Evolutionary conservation across 192 early-diverging fungal genomes (phyloP), one percentile per base, ranked within the genome.

Genomic region (Podila minutissima): DNA sequence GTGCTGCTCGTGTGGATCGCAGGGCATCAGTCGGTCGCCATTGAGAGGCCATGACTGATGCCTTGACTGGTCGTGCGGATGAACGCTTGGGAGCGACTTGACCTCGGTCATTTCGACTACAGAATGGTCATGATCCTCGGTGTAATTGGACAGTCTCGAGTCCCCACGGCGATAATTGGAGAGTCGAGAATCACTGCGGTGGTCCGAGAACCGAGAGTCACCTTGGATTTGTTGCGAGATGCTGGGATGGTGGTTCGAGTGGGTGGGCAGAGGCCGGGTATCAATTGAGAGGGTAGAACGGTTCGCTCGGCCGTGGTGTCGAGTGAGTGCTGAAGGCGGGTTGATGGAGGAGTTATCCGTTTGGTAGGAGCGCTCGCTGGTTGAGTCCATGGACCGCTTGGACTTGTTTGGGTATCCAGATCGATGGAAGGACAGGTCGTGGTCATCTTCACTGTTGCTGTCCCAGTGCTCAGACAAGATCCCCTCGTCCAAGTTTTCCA

Each of bases 391-490:
- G 26, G 17, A 33, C 31, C 29, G 31, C 13, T 61, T 24, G 59
- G 15, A 19, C 0, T 5, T 31, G 13, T 19, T 33, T 3, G 2
- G 22, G 17, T 17, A 19, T 61, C 59, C 59, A 31, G 26, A 35
- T 4, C 8, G 59, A 33, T 17, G 2, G 29, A 12, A 29, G 22
- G 31, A 60, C 28, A 28, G 22, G 20, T 49, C 60, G 15, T 60
- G 28, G 48, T 70, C 33, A 4, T 64, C 53, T 13, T 76, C 58
- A 17, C 66, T 59, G 10, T 66, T 29, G 35, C 46, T 69, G 4
- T 73, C 49, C 77, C 77, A 81, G 19, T 73, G 66, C 31, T 73
- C 71, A 1, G 77, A 73, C 5, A 73, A 33, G 29, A 81, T 73
- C 5, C 70, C 58, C 38, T 81, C 71, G 15, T 81, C 71, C 29